Base-by-base conservation (phyloP, 805 yeast genomes). In the Spathaspora passalidarum region DNA sequence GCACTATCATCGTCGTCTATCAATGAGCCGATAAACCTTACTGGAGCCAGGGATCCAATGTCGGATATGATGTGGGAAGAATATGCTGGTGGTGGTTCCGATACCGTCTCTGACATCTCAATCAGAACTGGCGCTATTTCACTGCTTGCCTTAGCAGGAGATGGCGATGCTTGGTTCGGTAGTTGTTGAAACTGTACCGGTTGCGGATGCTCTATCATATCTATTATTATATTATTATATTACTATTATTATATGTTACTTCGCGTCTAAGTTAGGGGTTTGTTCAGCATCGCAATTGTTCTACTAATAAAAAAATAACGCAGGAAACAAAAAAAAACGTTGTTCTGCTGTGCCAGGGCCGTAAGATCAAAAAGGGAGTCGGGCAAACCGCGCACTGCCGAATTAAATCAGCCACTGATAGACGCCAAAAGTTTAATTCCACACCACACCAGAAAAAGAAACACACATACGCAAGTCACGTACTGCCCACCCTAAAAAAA, bases 1-100 rank as follows among this genome's bases (percentile, higher is more conserved):
- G 65, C 61, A 49, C 67, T 76, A 46, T 78, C 76, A 43, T 73
- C 79, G 21, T 55, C 60, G 35, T 56, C 55, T 19, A 60, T 46
- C 14, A 57, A 42, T 2, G 54, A 44, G 23, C 46, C 49, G 9
- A 54, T 32, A 16, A 54, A 34, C 32, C 49, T 45, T 3, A 44
- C 51, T 9, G 57, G 58, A 4, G 50, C 48, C 42, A 51, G 45
- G 10, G 46, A 18, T 11, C 44, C 44, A 23, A 50, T 40, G 10
- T 50, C 49, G 9, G 44, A 26, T 4, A 48, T 18, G 3, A 22
- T 9, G 13, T 44, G 47, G n/a, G 51, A 42, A 2, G 44, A 38
- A 34, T 48, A 48, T 11, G 49, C 40, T 18, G 51, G 49, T 2
- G 47, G 43, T 35, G 46, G 46, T 22, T 18, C 23, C 14, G 13